Percentiles rank a stretch among this genome's conserved stretches.
These are phyloP conservation scores for Glonium stellatum DNA, from an alignment of 495 filamentous ascomycete species.

Conservation along the genomic window DNA sequence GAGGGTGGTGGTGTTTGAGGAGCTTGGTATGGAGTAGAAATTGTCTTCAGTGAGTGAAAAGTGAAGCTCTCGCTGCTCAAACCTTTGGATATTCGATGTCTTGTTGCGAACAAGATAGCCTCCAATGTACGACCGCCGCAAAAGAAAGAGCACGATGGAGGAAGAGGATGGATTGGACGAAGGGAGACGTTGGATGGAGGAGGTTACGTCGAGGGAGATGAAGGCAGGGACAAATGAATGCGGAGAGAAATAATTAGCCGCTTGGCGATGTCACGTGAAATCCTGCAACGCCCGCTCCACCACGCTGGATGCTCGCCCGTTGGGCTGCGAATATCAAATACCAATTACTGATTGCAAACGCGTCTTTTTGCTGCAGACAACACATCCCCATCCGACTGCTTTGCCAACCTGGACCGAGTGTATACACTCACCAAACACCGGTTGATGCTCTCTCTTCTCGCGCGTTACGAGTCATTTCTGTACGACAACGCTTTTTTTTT, in stretches of 20 bases:
- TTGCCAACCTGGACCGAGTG: no score
- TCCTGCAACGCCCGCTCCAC: no score
- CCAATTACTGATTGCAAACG: no score
- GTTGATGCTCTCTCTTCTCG: no score
- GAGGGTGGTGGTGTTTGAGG: slow-evolving; percentile 13
- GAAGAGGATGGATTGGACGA: neutral
- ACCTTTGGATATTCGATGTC: slow-evolving; percentile 11
- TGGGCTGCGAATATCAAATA: no score
- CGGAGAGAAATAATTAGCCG: slow-evolving; percentile 1
- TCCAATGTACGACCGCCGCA: neutral
- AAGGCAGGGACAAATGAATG: neutral
- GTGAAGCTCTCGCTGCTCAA: slow-evolving; percentile 11
- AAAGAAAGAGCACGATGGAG: neutral
- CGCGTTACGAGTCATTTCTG: no score
- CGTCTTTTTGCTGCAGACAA: no score
- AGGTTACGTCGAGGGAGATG: slow-evolving; percentile 4
- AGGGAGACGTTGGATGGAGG: neutral
- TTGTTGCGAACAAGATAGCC: neutral
- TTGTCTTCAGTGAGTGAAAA: slow-evolving; percentile 9
- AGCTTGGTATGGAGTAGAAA: slow-evolving; percentile 10
- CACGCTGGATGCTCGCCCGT: no score
- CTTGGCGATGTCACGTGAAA: slow-evolving; percentile 8
- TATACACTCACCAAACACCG: no score
- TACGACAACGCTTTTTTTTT: no score
- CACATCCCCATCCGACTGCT: no score